phyloP scores from a whole-genome alignment of 2,329 filamentous ascomycete genomes.

The Dendryphion nanum region DNA sequence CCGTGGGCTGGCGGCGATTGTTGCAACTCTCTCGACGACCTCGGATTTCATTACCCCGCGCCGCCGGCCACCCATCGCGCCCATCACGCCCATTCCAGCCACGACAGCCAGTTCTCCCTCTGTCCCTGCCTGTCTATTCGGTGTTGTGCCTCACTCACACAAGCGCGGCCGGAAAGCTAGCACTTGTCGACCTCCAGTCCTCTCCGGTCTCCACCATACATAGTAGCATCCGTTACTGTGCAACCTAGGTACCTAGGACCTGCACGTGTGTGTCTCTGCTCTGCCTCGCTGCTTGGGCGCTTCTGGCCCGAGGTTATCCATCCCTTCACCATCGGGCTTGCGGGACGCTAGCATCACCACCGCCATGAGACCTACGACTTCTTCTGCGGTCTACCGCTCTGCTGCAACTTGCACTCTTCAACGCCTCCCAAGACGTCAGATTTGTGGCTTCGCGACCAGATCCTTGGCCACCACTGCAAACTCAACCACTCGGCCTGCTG shows the following conservation, averaged over 20 bases:
- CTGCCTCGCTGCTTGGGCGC: background rate
- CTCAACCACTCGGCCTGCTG: conserved; percentile 14
- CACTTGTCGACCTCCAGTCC: background rate
- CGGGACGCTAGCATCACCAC: conserved; percentile 2
- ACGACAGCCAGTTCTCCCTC: background rate
- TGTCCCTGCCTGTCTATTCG: background rate
- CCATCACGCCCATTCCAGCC: background rate
- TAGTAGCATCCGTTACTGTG: too few species aligned
- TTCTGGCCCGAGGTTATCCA: conserved; percentile 10
- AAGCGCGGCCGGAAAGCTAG: conserved; percentile 7
- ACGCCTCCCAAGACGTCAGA: conserved; percentile 19
- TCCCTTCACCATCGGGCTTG: conserved; percentile 4
- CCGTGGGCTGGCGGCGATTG: background rate
- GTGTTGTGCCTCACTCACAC: too few species aligned
- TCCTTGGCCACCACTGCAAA: conserved; percentile 21
- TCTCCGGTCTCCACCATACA: too few species aligned
- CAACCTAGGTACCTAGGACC: too few species aligned
- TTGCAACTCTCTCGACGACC: conserved; percentile 6
- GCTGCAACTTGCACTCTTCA: conserved; percentile 17
- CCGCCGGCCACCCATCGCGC: background rate
- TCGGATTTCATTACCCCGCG: conserved; percentile 32
- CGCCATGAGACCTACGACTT: conserved; percentile 30
- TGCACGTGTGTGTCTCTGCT: conserved; percentile 6
- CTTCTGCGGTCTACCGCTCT: conserved; percentile 21
- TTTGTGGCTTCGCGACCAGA: conserved; percentile 29